Evolutionary conservation across 306 rosid genomes (phyloP).

Genomic region (Glycine soja): DNA sequence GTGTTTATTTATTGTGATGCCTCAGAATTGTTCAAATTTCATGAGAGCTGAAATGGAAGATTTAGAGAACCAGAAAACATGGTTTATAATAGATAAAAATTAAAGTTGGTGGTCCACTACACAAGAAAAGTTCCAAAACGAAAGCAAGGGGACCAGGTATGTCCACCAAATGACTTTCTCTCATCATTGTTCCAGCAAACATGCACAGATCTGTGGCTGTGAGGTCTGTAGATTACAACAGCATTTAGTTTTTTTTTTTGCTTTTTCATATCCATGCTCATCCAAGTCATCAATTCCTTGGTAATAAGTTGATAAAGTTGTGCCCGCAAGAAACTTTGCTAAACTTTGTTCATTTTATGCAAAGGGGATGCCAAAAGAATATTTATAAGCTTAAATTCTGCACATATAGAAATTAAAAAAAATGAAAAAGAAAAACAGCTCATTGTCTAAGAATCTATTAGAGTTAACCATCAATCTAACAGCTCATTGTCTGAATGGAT

Average conservation of each 20-base stretch:
- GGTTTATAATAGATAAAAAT: slow-evolving; percentile 39
- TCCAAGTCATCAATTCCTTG: slow-evolving; percentile 10
- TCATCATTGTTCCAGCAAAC: slow-evolving; percentile 52
- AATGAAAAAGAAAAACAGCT: background rate
- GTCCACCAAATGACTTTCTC: slow-evolving; percentile 49
- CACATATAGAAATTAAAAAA: background rate
- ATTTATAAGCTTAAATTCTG: slow-evolving; percentile 21
- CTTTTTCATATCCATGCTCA: slow-evolving; percentile 4
- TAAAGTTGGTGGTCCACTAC: slow-evolving; percentile 44
- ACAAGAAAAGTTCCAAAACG: slow-evolving; percentile 47
- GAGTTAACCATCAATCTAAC: background rate
- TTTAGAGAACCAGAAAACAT: slow-evolving; percentile 19
- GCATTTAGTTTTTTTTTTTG: background rate
- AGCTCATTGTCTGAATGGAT: background rate
- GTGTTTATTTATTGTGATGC: slow-evolving; percentile 42
- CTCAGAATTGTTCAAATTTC: slow-evolving; percentile 39
- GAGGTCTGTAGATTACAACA: slow-evolving; percentile 7
- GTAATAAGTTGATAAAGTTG: slow-evolving; percentile 8
- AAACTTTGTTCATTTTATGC: slow-evolving; percentile 24
- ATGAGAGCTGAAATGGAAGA: slow-evolving; percentile 46
- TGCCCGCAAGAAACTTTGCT: background rate
- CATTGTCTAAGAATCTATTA: background rate
- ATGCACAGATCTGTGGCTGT: slow-evolving; percentile 34
- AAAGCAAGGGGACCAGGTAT: slow-evolving; percentile 55
- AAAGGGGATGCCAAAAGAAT: slow-evolving; percentile 28